Conservation (phyloP, 2,329 filamentous ascomycete genomes). For the Graphilbum ipis-grandicollis region DNA sequence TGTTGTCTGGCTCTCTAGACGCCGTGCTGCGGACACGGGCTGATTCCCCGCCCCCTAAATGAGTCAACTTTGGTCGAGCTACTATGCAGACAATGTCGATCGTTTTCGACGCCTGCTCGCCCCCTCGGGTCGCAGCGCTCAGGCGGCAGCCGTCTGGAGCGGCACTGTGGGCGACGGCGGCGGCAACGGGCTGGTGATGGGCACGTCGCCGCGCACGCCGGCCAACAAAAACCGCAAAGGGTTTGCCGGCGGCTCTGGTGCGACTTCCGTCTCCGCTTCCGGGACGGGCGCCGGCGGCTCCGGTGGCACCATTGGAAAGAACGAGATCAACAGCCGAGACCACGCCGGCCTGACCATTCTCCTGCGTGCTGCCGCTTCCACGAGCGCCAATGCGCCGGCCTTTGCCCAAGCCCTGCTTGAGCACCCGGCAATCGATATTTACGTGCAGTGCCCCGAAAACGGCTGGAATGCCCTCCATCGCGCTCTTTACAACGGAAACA, state of each 20-base stretch:
- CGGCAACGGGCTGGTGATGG: conserved; percentile 13
- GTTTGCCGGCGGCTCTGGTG: conserved; percentile 1
- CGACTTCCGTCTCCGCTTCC: too few species aligned
- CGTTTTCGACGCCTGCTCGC: conserved; percentile 79
- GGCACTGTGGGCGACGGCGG: conserved; percentile 21
- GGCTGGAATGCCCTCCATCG: conserved; percentile 93
- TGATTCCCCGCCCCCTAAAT: conserved; percentile 19
- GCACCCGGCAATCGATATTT: conserved; percentile 70
- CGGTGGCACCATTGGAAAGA: conserved; percentile 25
- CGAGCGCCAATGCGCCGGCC: conserved; percentile 45
- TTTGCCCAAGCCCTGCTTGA: conserved; percentile 71
- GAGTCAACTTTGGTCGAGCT: conserved; percentile 97
- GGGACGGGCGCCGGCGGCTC: conserved; percentile 15
- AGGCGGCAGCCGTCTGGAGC: conserved; percentile 33
- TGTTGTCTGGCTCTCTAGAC: neutral
- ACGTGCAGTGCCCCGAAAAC: conserved; percentile 74
- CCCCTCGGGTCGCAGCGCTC: conserved; percentile 43
- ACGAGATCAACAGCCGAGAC: conserved; percentile 76
- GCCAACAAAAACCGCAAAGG: neutral
- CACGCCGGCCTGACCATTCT: conserved; percentile 66
- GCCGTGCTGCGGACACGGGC: neutral
- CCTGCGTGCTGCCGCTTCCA: conserved; percentile 67
- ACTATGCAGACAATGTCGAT: conserved; percentile 95
- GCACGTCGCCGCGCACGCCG: conserved; percentile 15
- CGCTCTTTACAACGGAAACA: conserved; percentile 77